Base-by-base conservation (phyloP, 352 stramenopile genomes). In the Phytopythium aichiense region DNA sequence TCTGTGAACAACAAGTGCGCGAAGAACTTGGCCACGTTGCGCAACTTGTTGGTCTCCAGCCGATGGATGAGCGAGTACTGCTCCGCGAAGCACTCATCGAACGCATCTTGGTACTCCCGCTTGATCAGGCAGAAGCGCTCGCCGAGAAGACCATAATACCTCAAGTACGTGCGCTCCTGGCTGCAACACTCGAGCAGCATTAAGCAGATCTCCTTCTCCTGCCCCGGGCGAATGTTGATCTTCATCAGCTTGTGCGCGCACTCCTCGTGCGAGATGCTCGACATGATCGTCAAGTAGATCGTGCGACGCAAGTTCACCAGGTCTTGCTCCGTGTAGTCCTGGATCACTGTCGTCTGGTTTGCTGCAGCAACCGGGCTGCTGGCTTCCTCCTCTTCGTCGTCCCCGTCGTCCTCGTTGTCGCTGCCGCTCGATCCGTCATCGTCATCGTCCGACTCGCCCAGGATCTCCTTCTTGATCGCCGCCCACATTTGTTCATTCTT, bases 211-310 rank as follows among this genome's bases (percentile, higher is more conserved):
- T 99, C 97, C 52, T 91, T 92, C 74, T 99, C 97, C 49, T 98
- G 88, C 7, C 97, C 97, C 8, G 87, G 72, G 11, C 94, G 95
- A 60, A 99, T 98, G 66, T 98, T 92, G 55, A 99, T 84, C 72
- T 98, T 98, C 51, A 98, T 87, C 22, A 99, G 79, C 75, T 99
- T 99, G 85, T 99, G 98, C 12, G 94, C 93, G 61, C 95, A 99
- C 72, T 99, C 98, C 79, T 99, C 98, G 76, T 99, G 98, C 6
- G 92, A 97, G 22, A 99, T 96, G 71, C 91, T 98, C 28, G 94
- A 99, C 97, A 99, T 99, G 73, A 99, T 99, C 12, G 97, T 99
- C 58, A 99, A 72, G 72, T 99, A 99, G 64, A 99, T 99, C 28
- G 96, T 99, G 40, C 97, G 87, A 11, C 97, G 92, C 54, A 99